Conservation (phyloP, 2,329 filamentous ascomycete genomes). For the Fusarium praegraminearum region DNA sequence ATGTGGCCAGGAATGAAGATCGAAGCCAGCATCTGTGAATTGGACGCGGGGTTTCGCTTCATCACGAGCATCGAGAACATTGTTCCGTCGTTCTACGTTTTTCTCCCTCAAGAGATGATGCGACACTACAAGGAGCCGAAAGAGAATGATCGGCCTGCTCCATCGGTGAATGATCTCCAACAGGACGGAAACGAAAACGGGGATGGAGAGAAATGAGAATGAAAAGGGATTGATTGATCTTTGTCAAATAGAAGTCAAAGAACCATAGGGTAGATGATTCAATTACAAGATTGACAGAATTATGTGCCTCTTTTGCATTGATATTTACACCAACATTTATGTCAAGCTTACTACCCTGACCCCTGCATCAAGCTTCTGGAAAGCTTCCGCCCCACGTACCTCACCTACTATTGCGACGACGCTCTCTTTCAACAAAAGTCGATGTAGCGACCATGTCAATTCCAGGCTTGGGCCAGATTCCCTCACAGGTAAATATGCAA, state of each 20-base stretch:
- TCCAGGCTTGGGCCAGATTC: slow-evolving; percentile 77
- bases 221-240: not conserved
- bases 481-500: slow-evolving; percentile 63
- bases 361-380: slow-evolving; percentile 45
- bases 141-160: slow-evolving; percentile 58
- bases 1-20: slow-evolving; percentile 76
- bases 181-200: slow-evolving; percentile 44
- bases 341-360: slow-evolving; percentile 15
- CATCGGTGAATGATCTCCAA: slow-evolving; percentile 55
- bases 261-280: slow-evolving; percentile 16
- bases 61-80: slow-evolving; percentile 69
- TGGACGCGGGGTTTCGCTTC: slow-evolving; percentile 73
- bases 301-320: accelerated
- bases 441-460: slow-evolving; percentile 72
- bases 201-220: slow-evolving; percentile 12
- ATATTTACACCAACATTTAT: not conserved
- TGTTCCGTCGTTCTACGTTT: slow-evolving; percentile 72
- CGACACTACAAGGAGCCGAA: slow-evolving; percentile 70
- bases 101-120: slow-evolving; percentile 78
- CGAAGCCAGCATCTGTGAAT: slow-evolving; percentile 64
- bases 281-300: slow-evolving; percentile 17
- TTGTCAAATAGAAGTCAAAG: not conserved
- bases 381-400: slow-evolving; percentile 47
- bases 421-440: slow-evolving; percentile 36
- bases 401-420: slow-evolving; percentile 31